These are phyloP conservation scores for Letharia lupina DNA, from an alignment of 495 filamentous ascomycete species.

Conservation along the genomic window DNA sequence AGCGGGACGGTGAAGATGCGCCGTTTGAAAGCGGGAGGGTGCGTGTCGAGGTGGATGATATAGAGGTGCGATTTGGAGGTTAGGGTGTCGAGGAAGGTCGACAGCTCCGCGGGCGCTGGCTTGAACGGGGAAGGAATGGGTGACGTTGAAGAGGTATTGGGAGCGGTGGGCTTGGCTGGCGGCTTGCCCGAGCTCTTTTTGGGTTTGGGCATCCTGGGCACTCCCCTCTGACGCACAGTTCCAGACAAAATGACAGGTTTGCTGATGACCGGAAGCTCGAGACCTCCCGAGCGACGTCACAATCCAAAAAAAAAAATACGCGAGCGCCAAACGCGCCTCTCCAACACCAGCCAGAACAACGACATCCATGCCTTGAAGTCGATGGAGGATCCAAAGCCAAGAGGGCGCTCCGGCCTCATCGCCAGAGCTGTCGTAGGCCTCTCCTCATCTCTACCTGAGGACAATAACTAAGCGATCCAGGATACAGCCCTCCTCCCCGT, in stretches of 20 bases:
- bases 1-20: conserved; percentile 69
- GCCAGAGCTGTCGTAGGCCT: conserved; percentile 14
- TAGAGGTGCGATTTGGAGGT: conserved; percentile 55
- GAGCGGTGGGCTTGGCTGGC: background rate
- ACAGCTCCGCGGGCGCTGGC: conserved; percentile 46
- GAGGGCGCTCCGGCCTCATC: background rate
- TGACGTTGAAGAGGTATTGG: conserved; percentile 28
- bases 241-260: too few species aligned
- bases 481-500: conserved; percentile 33
- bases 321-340: conserved; percentile 3
- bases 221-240: background rate
- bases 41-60: conserved; percentile 67
- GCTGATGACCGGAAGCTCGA: background rate
- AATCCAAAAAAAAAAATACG: background rate
- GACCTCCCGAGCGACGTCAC: background rate
- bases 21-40: conserved; percentile 55
- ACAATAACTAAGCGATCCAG: conserved; percentile 12
- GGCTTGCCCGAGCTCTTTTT: conserved; percentile 1
- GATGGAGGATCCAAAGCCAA: conserved; percentile 12
- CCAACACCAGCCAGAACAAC: background rate
- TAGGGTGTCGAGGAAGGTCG: conserved; percentile 54
- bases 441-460: background rate
- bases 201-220: background rate
- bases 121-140: conserved; percentile 51
- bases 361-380: background rate